A percentile compares a stretch with the other conserved stretches of the same genome.
Evolutionary conservation across 23 red algal species (phyloP).

Genomic region (Gracilaria domingensis): DNA sequence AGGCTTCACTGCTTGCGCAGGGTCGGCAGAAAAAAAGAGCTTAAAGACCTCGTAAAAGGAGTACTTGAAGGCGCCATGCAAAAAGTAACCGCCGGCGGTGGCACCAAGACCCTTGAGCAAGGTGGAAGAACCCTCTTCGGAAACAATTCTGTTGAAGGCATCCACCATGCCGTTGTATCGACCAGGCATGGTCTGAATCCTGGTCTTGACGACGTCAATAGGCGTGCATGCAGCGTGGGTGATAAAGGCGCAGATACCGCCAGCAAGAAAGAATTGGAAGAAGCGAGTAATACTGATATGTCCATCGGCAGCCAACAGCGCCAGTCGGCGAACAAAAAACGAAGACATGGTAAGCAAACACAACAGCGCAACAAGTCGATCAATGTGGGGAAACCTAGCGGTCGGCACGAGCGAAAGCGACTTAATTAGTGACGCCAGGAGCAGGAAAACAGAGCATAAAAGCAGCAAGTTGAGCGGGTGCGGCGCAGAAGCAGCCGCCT

Average conservation of each 20-base stretch:
- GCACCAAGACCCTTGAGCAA: conserved; percentile 95
- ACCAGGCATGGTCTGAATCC: conserved; percentile 81
- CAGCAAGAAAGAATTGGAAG: conserved; percentile 87
- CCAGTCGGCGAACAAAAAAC: conserved; percentile 6
- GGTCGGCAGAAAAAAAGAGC: conserved; percentile 50
- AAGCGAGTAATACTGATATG: conserved; percentile 60
- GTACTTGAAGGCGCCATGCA: conserved; percentile 98
- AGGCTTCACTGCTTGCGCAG: conserved; percentile 50
- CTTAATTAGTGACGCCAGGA: conserved; percentile 40
- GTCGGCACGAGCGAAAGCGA: conserved; percentile 45
- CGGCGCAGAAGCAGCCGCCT: background rate
- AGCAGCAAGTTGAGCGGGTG: conserved; percentile 39
- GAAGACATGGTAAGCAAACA: conserved; percentile 8
- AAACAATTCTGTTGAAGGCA: conserved; percentile 64
- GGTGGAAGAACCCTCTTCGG: conserved; percentile 80
- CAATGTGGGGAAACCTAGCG: conserved; percentile 22
- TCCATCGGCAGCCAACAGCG: conserved; percentile 6
- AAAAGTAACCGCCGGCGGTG: conserved; percentile 91
- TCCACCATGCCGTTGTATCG: conserved; percentile 63
- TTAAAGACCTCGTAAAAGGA: conserved; percentile 94
- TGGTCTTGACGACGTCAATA: conserved; percentile 92
- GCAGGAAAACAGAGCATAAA: conserved; percentile 14
- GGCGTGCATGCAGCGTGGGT: conserved; percentile 90
- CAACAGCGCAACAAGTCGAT: conserved; percentile 32
- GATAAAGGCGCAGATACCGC: conserved; percentile 90